These are phyloP conservation scores for Picochlorum sp. DNA, from an alignment of 139 green algal genomes.

Conservation along the genomic window DNA sequence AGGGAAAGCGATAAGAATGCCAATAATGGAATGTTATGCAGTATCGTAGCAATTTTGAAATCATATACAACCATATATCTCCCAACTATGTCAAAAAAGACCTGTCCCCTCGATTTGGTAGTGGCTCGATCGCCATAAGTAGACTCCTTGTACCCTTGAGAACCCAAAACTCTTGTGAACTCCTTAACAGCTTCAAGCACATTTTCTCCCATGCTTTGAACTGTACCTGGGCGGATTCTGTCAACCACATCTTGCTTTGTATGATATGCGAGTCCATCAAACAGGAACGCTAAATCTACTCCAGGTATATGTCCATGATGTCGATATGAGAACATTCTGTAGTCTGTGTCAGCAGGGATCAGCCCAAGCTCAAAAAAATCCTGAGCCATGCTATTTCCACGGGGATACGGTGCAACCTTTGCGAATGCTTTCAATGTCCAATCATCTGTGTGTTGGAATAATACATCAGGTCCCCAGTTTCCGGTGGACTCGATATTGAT, in stretches of 20 bases:
- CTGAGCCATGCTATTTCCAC: slow-evolving; percentile 43
- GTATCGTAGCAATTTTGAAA: slow-evolving; percentile 3
- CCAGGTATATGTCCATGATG: slow-evolving; percentile 38
- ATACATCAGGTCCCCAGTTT: slow-evolving; percentile 44
- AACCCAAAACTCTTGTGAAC: slow-evolving; percentile 20
- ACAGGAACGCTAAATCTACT: slow-evolving; percentile 56
- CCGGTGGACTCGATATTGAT: slow-evolving; percentile 71
- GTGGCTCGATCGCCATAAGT: background rate
- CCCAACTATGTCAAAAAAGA: slow-evolving; percentile 6
- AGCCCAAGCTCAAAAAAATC: slow-evolving; percentile 48
- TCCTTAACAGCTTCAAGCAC: slow-evolving; percentile 17
- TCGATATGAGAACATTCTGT: slow-evolving; percentile 48
- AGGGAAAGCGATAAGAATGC: slow-evolving; percentile 5
- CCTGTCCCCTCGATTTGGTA: background rate
- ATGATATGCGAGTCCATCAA: slow-evolving; percentile 55
- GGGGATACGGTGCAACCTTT: slow-evolving; percentile 16
- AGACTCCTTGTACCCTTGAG: background rate
- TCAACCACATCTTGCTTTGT: slow-evolving; percentile 29
- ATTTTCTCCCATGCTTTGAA: slow-evolving; percentile 56
- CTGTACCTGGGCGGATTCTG: slow-evolving; percentile 38
- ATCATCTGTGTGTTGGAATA: slow-evolving; percentile 60
- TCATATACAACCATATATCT: slow-evolving; percentile 26
- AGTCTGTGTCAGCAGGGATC: slow-evolving; percentile 69
- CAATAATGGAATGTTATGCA: slow-evolving; percentile 21
- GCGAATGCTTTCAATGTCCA: slow-evolving; percentile 45